Base-by-base conservation (phyloP, 2,329 filamentous ascomycete genomes). In the Ascochyta pisi region DNA sequence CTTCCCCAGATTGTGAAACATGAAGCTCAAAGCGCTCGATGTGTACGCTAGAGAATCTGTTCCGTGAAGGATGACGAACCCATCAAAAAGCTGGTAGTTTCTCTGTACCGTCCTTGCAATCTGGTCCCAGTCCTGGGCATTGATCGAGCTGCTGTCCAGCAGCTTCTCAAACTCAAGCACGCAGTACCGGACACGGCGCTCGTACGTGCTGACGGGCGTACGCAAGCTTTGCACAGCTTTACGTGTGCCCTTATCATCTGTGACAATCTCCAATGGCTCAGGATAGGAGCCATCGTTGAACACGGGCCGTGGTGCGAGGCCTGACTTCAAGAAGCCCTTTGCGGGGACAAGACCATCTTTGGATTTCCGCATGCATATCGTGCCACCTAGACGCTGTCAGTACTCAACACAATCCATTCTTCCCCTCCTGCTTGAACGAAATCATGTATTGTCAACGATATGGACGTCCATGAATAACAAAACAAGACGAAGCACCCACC, bases 21-120 rank as follows among this genome's bases (percentile, higher is more conserved):
- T 96, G 79, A 96, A 97, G 65, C 91, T 95, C 54, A 97, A 82
- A 3, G 93, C 93, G 5, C 92, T 96, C 59, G 90, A 90, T 4
- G 92, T 95, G 77, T 96, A 96, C 3, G 79, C 90, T 47, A 96
- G 81, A 40, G 91, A 96, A 76, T 96, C 92, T 6, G 92, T 96
- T 58, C 92, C 92, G 75, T 96, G 92, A 31, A 96, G 86, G 37
- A 96, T 87, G 22, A 96, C 91, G 70, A 96, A 96, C 19, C 90
- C 92, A 73, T 96, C 93, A 69, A 92, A 97, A 0, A 91, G 83
- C 60, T 88, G 88, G 75, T 96, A 96, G 76, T 97, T 97, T 61
- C 89, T 86, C 65, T 86, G 84, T 63, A 96, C 86, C n/a, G 89
- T 86, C 46, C 83, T 79, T 1, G 92, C 91, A 71, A 96, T 95